These are phyloP conservation scores for Claviceps sp. DNA, from an alignment of 2,329 filamentous ascomycete genomes.

Conservation along the genomic window DNA sequence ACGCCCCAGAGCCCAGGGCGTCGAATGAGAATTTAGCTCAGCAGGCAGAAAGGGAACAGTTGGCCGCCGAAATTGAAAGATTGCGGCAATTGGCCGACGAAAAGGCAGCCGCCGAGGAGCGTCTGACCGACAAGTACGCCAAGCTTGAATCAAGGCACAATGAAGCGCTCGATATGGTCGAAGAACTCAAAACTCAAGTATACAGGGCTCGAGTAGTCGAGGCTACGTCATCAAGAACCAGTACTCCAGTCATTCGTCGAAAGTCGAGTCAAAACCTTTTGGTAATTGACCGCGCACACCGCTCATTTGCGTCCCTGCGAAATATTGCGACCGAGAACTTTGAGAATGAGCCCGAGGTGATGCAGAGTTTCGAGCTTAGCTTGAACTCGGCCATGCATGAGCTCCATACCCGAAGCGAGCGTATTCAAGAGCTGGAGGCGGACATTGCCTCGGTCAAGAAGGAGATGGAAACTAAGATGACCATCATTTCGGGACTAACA, in stretches of 20 bases:
- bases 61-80: conserved; percentile 54
- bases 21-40: conserved; percentile 25
- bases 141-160: conserved; percentile 72
- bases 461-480: conserved; percentile 95
- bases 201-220: conserved; percentile 57
- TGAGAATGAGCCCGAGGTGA: conserved; percentile 64
- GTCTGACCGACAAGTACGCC: conserved; percentile 67
- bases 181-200: conserved; percentile 80
- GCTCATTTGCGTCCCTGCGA: conserved; percentile 78
- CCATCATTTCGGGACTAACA: conserved; percentile 86
- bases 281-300: conserved; percentile 78
- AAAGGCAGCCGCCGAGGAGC: conserved; percentile 61
- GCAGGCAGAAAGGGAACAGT: conserved; percentile 25
- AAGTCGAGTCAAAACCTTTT: conserved; percentile 87
- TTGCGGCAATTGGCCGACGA: conserved; percentile 59
- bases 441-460: conserved; percentile 75
- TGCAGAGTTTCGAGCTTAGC: conserved; percentile 88
- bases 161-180: conserved; percentile 70
- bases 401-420: conserved; percentile 71
- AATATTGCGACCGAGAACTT: conserved; percentile 83
- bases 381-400: conserved; percentile 88
- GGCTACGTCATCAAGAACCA: conserved; percentile 46
- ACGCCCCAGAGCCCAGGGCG: conserved; percentile 29
- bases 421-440: conserved; percentile 78
- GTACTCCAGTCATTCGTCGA: conserved; percentile 71